These are phyloP conservation scores for Thermothielavioides terrestris DNA, from an alignment of 495 filamentous ascomycete genomes.

Conservation along the genomic window DNA sequence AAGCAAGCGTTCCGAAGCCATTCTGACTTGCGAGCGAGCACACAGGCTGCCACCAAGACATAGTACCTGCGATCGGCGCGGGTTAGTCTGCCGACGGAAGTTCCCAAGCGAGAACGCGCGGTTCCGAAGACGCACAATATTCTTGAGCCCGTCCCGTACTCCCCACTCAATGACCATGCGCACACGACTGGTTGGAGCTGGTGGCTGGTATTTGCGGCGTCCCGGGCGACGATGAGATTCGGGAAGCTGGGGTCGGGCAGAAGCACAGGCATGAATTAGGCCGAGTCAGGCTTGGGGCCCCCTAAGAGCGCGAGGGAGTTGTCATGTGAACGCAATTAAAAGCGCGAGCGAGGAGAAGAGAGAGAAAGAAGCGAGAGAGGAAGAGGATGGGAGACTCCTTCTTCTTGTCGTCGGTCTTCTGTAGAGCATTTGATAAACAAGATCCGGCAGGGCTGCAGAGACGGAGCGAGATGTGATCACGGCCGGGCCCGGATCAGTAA, in stretches of 20 bases:
- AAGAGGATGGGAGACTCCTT: neutral
- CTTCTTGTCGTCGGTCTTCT: neutral
- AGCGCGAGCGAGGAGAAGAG: neutral
- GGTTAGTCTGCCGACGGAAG: no score
- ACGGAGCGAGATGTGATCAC: no score
- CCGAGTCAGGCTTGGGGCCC: neutral
- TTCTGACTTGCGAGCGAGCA: constrained; percentile 47
- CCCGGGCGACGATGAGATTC: constrained; percentile 2
- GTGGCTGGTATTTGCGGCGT: constrained; percentile 18
- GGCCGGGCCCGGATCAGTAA: no score
- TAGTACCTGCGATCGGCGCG: constrained; percentile 43
- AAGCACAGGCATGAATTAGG: constrained; percentile 8
- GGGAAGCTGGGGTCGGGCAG: neutral
- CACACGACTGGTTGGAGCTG: constrained; percentile 40
- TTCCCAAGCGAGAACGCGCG: no score
- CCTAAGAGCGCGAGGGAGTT: no score
- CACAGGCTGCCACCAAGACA: constrained; percentile 47
- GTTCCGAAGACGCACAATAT: constrained; percentile 49
- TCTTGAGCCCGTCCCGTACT: constrained; percentile 50
- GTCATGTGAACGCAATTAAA: neutral
- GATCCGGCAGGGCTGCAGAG: neutral
- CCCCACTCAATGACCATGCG: constrained; percentile 52
- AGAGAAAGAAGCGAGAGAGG: neutral
- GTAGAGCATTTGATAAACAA: neutral
- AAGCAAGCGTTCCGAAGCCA: constrained; percentile 52